Conservation (phyloP, 345 rosid genomes). For the Anacardium occidentale region DNA sequence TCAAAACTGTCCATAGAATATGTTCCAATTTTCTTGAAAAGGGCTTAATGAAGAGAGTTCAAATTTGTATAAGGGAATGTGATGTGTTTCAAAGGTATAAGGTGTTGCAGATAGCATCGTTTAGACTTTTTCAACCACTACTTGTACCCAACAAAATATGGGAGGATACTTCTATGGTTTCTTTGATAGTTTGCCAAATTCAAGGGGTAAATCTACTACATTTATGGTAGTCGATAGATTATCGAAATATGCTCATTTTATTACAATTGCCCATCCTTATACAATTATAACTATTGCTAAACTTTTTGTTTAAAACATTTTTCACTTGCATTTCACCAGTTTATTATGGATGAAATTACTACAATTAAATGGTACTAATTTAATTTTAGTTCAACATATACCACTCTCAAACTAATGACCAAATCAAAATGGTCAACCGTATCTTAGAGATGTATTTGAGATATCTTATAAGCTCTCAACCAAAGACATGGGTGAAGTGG, state of each 20-base stretch:
- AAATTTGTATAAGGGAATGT: too few relatives aligned
- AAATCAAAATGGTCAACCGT: too few relatives aligned
- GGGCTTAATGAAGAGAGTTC: too few relatives aligned
- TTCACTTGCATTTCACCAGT: neutral
- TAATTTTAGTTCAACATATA: too few relatives aligned
- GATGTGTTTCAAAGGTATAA: too few relatives aligned
- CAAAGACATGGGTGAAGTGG: neutral
- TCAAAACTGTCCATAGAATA: too few relatives aligned
- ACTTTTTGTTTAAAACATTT: neutral
- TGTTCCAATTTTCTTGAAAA: too few relatives aligned
- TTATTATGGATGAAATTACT: neutral
- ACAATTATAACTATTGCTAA: neutral
- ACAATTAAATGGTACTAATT: too few relatives aligned
- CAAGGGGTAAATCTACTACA: neutral
- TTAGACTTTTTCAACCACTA: too few relatives aligned
- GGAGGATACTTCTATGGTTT: neutral
- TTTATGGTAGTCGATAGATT: neutral
- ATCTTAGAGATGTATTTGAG: slow-evolving; percentile 6
- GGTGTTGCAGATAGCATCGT: too few relatives aligned
- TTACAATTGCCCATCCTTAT: slow-evolving; percentile 5
- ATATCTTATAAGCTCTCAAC: neutral
- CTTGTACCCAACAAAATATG: too few relatives aligned
- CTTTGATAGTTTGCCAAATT: neutral
- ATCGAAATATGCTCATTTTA: neutral
- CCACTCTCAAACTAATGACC: too few relatives aligned